These are phyloP conservation scores for Blakeslea trispora DNA, from an alignment of 371 early-diverging fungal genomes.

Conservation along the genomic window DNA sequence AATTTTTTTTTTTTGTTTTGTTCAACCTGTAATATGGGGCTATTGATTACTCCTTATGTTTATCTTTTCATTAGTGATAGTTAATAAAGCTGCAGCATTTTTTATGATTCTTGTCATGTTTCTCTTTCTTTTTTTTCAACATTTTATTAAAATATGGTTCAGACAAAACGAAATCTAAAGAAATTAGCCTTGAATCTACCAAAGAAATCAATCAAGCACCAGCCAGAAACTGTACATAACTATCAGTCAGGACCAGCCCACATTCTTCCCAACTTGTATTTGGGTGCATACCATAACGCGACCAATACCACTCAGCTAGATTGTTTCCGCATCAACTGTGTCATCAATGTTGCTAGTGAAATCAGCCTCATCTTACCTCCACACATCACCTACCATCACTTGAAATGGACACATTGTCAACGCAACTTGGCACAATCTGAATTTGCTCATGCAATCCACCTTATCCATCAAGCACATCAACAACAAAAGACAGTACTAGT, in stretches of 20 bases:
- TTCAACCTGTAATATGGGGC: too few species aligned
- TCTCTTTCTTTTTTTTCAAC: slow-evolving; percentile 6
- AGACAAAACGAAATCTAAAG: slow-evolving; percentile 13
- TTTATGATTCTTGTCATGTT: slow-evolving; percentile 5
- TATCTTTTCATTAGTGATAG: too few species aligned
- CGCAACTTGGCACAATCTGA: slow-evolving; percentile 25
- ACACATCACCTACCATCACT: slow-evolving; percentile 29
- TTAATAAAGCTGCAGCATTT: too few species aligned
- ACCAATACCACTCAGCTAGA: slow-evolving; percentile 37
- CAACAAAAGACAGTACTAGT: slow-evolving; percentile 17
- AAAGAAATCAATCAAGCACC: background rate
- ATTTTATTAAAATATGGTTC: background rate
- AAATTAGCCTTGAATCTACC: slow-evolving; percentile 15
- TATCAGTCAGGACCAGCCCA: slow-evolving; percentile 55
- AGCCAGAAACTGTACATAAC: background rate
- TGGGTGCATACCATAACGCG: slow-evolving; percentile 71
- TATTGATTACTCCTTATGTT: too few species aligned
- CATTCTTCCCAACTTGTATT: slow-evolving; percentile 68
- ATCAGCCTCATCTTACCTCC: slow-evolving; percentile 23
- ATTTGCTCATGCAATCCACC: slow-evolving; percentile 28
- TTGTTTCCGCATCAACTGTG: slow-evolving; percentile 48
- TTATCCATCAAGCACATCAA: slow-evolving; percentile 20
- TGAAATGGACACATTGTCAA: slow-evolving; percentile 38
- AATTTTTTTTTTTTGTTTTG: too few species aligned
- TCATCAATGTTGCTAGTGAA: slow-evolving; percentile 79